Evolutionary conservation across 768 basidiomycete species (phyloP), one percentile per base, ranked within the genome.

Genomic region (Russula abietina): DNA sequence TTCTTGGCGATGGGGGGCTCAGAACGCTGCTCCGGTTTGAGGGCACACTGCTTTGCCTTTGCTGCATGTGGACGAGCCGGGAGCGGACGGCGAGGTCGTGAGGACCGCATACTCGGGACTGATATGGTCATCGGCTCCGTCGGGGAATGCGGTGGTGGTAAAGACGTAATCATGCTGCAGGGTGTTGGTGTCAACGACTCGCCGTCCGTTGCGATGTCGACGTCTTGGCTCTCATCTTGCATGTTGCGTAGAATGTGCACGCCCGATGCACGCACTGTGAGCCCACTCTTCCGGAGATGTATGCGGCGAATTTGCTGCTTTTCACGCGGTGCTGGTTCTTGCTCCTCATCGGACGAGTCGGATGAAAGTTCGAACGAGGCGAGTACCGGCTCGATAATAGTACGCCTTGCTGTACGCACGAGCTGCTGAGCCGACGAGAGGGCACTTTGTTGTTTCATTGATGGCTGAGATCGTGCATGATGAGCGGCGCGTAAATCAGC

Each of bases 191-290:
- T n/a, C 22, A 64, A 38, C 50, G 41, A 51, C 19, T 52, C 66
- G 26, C 39, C 49, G 11, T 61, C 64, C 11, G 59, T 57, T 46
- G 75, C 77, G 36, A 86, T 78, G 64, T 88, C 84, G 12, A 87
- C 83, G 45, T 85, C 82, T 52, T 74, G 77, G 59, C 79, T 85
- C 69, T 87, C 85, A 61, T 87, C 85, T 32, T 79, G 83, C 3
- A 79, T 70, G 66, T 87, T 85, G 32, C 76, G 74, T 16, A 83
- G 78, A 41, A 85, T 76, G 64, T 80, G 83, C 30, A 86, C 81
- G 1, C 78, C 81, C 55, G 57, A 62, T 1, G 72, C 62, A 22
- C 73, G 68, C 2, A 69, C 66, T 1, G 65, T 69, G 19, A 66
- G 59, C 19, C 67, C 64, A 17, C 69, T 70, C 10, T 70, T 69